A percentile compares a stretch with the other conserved stretches of the same genome.
Conservation (phyloP, 345 rosid genomes). For the Camelina neglecta region DNA sequence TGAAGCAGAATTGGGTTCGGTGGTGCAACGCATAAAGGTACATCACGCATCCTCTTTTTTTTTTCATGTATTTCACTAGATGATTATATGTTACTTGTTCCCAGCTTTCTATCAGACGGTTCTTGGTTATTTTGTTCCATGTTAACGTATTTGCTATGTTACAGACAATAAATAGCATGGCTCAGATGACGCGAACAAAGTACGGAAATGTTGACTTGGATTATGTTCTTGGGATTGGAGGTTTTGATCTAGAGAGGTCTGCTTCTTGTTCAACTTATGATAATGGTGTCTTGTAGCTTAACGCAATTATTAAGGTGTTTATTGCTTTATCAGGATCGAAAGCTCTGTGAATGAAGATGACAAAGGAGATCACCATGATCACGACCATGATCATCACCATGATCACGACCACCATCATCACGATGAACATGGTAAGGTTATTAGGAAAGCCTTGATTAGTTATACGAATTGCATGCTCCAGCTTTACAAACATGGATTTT, state of each 20-base stretch:
- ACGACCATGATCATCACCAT: slow-evolving; percentile 43
- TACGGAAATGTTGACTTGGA: slow-evolving; percentile 93
- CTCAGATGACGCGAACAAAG: slow-evolving; percentile 71
- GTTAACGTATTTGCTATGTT: slow-evolving; percentile 24
- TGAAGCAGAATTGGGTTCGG: slow-evolving; percentile 60
- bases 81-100: slow-evolving; percentile 10
- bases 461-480: slow-evolving; percentile 5
- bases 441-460: slow-evolving; percentile 1
- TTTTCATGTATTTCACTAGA: slow-evolving; percentile 4
- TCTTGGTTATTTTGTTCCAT: neutral
- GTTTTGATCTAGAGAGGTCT: slow-evolving; percentile 96
- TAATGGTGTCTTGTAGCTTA: slow-evolving; percentile 33
- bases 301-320: slow-evolving; percentile 12
- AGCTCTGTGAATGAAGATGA: slow-evolving; percentile 66
- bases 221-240: slow-evolving; percentile 97
- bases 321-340: slow-evolving; percentile 66
- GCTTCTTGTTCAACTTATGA: slow-evolving; percentile 33
- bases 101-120: slow-evolving; percentile 6
- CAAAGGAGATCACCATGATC: slow-evolving; percentile 60
- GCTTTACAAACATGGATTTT: slow-evolving; percentile 6
- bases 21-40: slow-evolving; percentile 83
- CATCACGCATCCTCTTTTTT: slow-evolving; percentile 5
- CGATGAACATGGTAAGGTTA: slow-evolving; percentile 69
- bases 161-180: slow-evolving; percentile 83
- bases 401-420: slow-evolving; percentile 60